Base-by-base conservation (phyloP, 257 asterid species). In the Anisodus acutangulus region DNA sequence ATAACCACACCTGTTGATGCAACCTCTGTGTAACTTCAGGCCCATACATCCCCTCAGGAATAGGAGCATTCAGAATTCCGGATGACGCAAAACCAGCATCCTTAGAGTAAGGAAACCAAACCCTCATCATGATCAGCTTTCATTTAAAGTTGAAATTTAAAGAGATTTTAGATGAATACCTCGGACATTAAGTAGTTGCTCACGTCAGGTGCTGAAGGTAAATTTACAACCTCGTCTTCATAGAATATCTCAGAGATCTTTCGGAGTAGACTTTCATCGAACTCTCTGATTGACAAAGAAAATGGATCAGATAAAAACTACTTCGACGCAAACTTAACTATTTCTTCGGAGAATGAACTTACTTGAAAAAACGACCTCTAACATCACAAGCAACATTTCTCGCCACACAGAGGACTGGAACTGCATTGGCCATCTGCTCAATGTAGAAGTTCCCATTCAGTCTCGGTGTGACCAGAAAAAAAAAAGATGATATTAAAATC, bases 321-420 rank as follows among this genome's bases (percentile, higher is more conserved):
- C 16, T 26, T 8, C 35, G 35, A 53, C 22, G 53, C 85, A 63
- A 78, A 55, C 59, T 16, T 6, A 53, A 85, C 13, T n/a, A 37
- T 66, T 54, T 41, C 53, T 45, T 51, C 43, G 63, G 63, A 81
- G 49, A 82, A 45, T 78, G 78, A 86, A 89, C 95, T 90, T 88
- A 93, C 98, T 91, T 96, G 93, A 95, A 97, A 86, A 97, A 97
- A 41, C 98, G 95, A 64, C 97, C 98, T 90, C 99, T 90, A 82
- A 95, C 98, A 85, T 95, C 95, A 91, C 99, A 97, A 67, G 99
- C 99, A 83, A 97, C 99, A 91, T 97, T 97, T 89, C 99, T 95
- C 1, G 98, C 98, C 71, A 97, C 99, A 79, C 99, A 95, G 79
- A 97, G 93, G 88, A 97, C 96, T 13, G 99, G 98, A 82, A 95